Conservation (phyloP, 148 eudicot genomes). For the Oxyria digyna region DNA sequence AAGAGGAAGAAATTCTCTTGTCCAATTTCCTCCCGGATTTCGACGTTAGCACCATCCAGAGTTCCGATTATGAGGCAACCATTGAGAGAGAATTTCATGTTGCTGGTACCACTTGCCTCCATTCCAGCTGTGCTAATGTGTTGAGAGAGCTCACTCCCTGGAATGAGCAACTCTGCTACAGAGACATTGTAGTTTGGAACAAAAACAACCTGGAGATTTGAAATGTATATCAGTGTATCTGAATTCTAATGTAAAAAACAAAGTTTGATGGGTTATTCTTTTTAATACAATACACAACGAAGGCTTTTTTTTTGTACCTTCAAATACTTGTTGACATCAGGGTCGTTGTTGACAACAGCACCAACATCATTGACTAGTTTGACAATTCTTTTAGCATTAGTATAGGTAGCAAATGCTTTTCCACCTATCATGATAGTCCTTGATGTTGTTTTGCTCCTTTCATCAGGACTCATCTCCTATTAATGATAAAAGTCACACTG, state of each 20-base stretch:
- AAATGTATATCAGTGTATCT: neutral
- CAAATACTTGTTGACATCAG: constrained; percentile 74
- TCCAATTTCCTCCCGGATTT: constrained; percentile 93
- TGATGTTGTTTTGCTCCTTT: constrained; percentile 61
- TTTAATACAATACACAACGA: neutral
- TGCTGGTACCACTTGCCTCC: constrained; percentile 99
- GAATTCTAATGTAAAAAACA: neutral
- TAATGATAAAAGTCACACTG: neutral
- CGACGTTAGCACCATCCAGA: constrained; percentile 93
- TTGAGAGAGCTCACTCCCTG: constrained; percentile 97
- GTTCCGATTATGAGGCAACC: constrained; percentile 97
- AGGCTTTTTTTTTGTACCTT: constrained; percentile 38
- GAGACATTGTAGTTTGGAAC: constrained; percentile 98
- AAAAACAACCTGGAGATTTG: constrained; percentile 58
- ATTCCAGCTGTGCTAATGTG: constrained; percentile 99
- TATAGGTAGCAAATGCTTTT: constrained; percentile 94
- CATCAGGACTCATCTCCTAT: constrained; percentile 92
- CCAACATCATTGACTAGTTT: constrained; percentile 92
- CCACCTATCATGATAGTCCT: constrained; percentile 96
- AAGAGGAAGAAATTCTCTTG: constrained; percentile 87
- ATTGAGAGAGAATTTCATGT: constrained; percentile 97
- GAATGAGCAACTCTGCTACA: constrained; percentile 93
- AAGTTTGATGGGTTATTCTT: neutral
- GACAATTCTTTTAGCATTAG: constrained; percentile 93
- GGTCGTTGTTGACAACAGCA: constrained; percentile 83